A percentile compares a stretch with the other conserved stretches of the same genome.
These are phyloP conservation scores for Tetrapisispora namnaoensis DNA, from an alignment of 805 yeast species.

Conservation along the genomic window DNA sequence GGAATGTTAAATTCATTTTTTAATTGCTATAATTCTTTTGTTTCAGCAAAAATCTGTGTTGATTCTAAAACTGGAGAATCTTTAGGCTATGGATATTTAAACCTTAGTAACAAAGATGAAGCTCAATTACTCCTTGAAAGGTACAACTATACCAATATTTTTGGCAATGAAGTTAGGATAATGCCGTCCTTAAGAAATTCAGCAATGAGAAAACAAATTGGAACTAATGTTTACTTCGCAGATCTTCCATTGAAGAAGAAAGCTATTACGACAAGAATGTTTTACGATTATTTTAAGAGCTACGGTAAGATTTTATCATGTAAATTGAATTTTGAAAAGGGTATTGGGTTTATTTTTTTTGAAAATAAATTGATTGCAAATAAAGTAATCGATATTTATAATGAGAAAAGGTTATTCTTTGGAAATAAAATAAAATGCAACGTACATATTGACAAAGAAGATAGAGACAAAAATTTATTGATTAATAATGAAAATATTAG, in stretches of 20 bases:
- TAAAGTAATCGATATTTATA: constrained; percentile 26
- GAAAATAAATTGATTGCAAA: constrained; percentile 28
- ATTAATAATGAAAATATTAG: not conserved
- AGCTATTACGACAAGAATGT: constrained; percentile 32
- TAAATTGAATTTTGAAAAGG: constrained; percentile 30
- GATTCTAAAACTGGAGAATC: constrained; percentile 45
- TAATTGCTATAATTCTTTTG: constrained; percentile 34
- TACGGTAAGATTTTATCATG: constrained; percentile 40
- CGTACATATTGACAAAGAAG: constrained; percentile 24
- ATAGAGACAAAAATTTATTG: not conserved
- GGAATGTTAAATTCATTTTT: constrained; percentile 38
- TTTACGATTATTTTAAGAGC: constrained; percentile 40
- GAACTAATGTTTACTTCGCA: constrained; percentile 43
- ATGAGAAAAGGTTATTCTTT: constrained; percentile 19
- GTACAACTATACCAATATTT: constrained; percentile 40
- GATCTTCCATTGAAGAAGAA: constrained; percentile 31
- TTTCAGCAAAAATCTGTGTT: constrained; percentile 51
- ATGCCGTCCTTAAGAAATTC: constrained; percentile 46
- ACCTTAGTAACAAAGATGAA: constrained; percentile 40
- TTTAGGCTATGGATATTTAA: constrained; percentile 67
- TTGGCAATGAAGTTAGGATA: constrained; percentile 40
- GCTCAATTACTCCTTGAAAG: constrained; percentile 49
- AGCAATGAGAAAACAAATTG: constrained; percentile 33
- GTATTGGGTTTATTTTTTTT: constrained; percentile 35
- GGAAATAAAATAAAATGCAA: constrained; percentile 30